Base-by-base conservation (phyloP, 1,284 basidiomycete genomes). In the Puccinia hordei region DNA sequence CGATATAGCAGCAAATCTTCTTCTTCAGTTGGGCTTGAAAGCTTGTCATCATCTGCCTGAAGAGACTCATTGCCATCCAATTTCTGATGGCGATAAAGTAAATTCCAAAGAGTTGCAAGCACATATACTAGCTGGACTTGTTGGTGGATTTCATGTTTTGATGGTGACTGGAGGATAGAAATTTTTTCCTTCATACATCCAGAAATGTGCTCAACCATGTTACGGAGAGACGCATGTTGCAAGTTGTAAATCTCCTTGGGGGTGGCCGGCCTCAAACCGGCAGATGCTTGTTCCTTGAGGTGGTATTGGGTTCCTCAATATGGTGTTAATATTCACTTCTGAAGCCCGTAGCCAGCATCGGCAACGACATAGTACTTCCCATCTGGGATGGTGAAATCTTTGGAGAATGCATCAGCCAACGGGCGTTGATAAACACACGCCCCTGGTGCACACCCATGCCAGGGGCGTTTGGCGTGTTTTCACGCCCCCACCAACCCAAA, bases 231-330 rank as follows among this genome's bases (percentile, higher is more conserved):
- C 19, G 71, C 71, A 57, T 73, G 71, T 57, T 33, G 46, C 4
- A 55, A 22, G 51, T 73, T 73, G 35, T 33, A 73, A 15, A 73
- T 0, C 15, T 73, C 71, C 35, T 73, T 35, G 15, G 41, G n/a
- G 35, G 22, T 73, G 19, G n/a, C 17, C 15, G 71, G 71, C 30
- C n/a, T 55, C 41, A 38, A 24, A 8, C 41, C n/a, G 5, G 65
- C 65, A 8, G 17, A 15, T 6, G 65, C 65, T 46, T 68, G 27
- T 33, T 68, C 65, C 10, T 46, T 19, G 2, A 41, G 38, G 41
- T 68, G 65, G 19, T 68, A 68, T 8, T 19, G 33, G 3, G 38
- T 68, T 15, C 5, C 65, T 41, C 33, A 6, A 41, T 41, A 68
- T 4, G 65, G 65, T 35, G 38, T 44, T 12, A 68, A 24, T 1